Evolutionary conservation across 2,329 filamentous ascomycete genomes (phyloP).

Genomic region (Graphium sp.): DNA sequence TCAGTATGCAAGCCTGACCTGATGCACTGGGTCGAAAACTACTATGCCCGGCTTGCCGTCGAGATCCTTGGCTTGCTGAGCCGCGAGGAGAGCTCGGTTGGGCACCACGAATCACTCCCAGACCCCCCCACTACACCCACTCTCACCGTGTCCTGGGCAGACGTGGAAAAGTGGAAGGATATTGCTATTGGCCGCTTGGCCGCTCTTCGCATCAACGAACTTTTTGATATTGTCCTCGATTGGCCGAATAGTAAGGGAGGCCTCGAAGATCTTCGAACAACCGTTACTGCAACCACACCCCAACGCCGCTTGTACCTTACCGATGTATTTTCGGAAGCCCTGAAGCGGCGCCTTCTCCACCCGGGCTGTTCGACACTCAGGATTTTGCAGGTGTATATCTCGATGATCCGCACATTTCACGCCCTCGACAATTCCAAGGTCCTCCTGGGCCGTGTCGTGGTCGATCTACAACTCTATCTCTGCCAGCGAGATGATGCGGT

Average conservation of each 20-base stretch:
- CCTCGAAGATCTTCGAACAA: slow-evolving; percentile 56
- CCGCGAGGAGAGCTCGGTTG: slow-evolving; percentile 15
- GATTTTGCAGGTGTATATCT: slow-evolving; percentile 63
- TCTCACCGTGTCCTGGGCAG: slow-evolving; percentile 29
- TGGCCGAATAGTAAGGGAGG: slow-evolving; percentile 60
- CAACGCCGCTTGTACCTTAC: slow-evolving; percentile 55
- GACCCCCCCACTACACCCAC: too few relatives aligned
- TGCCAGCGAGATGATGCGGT: slow-evolving; percentile 65
- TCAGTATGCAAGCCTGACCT: slow-evolving; percentile 42
- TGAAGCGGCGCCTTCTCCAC: slow-evolving; percentile 53
- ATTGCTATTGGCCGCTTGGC: slow-evolving; percentile 54
- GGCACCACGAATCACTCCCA: too few relatives aligned
- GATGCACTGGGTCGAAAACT: slow-evolving; percentile 49
- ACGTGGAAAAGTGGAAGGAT: slow-evolving; percentile 54
- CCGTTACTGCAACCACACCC: slow-evolving; percentile 51
- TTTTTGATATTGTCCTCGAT: slow-evolving; percentile 64
- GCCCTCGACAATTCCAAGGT: slow-evolving; percentile 63
- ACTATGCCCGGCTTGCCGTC: slow-evolving; percentile 46
- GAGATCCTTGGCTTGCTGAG: slow-evolving; percentile 37
- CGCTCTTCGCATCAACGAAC: slow-evolving; percentile 48
- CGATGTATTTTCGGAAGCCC: slow-evolving; percentile 46
- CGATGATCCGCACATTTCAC: slow-evolving; percentile 63
- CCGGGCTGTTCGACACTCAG: slow-evolving; percentile 61
- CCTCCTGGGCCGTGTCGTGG: slow-evolving; percentile 56
- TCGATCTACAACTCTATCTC: slow-evolving; percentile 58